A percentile compares a stretch with the other conserved stretches of the same genome.
phyloP scores from a whole-genome alignment of 2,329 filamentous ascomycete genomes.

The Nigrospora oryzae region DNA sequence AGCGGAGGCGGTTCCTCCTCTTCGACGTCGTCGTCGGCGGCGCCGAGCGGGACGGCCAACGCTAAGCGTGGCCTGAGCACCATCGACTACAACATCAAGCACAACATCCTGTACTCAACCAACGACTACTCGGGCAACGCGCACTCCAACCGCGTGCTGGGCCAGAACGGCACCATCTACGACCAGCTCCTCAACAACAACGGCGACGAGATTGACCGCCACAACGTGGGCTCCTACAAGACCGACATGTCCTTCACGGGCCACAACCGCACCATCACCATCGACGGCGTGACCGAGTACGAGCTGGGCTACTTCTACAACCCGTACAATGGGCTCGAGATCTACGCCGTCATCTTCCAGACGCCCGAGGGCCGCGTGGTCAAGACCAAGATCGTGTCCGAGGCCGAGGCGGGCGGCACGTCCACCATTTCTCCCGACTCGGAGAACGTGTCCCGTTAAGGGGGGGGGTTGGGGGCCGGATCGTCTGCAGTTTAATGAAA shows the following conservation, averaged over 20 bases:
- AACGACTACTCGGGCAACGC: conserved; percentile 50
- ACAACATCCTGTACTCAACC: conserved; percentile 52
- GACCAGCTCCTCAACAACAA: conserved; percentile 46
- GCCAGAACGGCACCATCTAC: conserved; percentile 44
- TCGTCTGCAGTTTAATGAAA: too few relatives aligned
- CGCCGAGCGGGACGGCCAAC: conserved; percentile 9
- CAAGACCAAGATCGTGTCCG: conserved; percentile 41
- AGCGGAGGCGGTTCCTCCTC: too few relatives aligned
- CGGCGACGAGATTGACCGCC: conserved; percentile 32
- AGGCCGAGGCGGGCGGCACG: conserved; percentile 41
- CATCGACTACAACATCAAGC: conserved; percentile 35
- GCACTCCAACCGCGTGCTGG: conserved; percentile 48
- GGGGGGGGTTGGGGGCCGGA: too few relatives aligned
- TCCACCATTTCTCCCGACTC: conserved; percentile 37
- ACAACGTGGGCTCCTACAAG: conserved; percentile 38
- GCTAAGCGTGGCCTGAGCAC: conserved; percentile 9
- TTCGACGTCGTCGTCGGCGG: conserved; percentile 5
- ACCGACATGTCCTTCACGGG: conserved; percentile 47
- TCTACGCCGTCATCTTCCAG: conserved; percentile 38
- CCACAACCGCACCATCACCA: conserved; percentile 35
- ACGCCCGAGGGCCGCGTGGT: conserved; percentile 36
- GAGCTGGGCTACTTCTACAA: conserved; percentile 45
- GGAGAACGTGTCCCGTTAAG: background rate
- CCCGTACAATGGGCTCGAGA: conserved; percentile 38
- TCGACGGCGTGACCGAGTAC: conserved; percentile 34